These are phyloP conservation scores for Fusarium concolor DNA, from an alignment of 2,329 filamentous ascomycete genomes.

Conservation along the genomic window DNA sequence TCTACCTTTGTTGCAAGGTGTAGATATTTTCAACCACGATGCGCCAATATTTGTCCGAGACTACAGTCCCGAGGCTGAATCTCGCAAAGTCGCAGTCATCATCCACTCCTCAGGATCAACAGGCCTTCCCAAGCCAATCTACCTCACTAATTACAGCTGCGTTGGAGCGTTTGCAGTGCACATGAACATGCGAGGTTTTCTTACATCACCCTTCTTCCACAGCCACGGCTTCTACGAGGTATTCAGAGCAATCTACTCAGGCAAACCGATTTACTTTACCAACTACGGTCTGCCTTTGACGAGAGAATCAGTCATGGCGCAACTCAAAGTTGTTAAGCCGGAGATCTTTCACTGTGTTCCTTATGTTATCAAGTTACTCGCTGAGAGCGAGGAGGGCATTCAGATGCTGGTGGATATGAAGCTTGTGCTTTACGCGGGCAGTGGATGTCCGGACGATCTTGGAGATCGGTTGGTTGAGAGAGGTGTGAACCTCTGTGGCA, in stretches of 20 bases:
- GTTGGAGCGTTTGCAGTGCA: slow-evolving; percentile 59
- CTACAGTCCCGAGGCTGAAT: slow-evolving; percentile 28
- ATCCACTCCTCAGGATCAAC: slow-evolving; percentile 64
- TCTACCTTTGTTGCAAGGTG: slow-evolving; percentile 20
- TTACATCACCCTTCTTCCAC: slow-evolving; percentile 70
- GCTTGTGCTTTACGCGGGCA: slow-evolving; percentile 68
- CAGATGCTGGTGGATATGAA: slow-evolving; percentile 58
- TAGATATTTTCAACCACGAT: slow-evolving; percentile 13
- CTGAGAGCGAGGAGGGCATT: slow-evolving; percentile 67
- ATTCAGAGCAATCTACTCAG: slow-evolving; percentile 63
- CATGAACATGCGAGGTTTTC: slow-evolving; percentile 60
- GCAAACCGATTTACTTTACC: slow-evolving; percentile 64
- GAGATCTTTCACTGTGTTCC: slow-evolving; percentile 72
- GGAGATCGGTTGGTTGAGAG: slow-evolving; percentile 64
- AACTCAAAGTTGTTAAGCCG: slow-evolving; percentile 52
- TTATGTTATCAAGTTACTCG: slow-evolving; percentile 72
- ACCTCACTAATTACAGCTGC: slow-evolving; percentile 63
- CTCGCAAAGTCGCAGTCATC: slow-evolving; percentile 33
- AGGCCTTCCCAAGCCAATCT: slow-evolving; percentile 72
- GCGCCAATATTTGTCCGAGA: slow-evolving; percentile 34
- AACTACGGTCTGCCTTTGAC: slow-evolving; percentile 68
- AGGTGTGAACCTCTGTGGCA: slow-evolving; percentile 66
- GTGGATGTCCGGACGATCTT: slow-evolving; percentile 68
- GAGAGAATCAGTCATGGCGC: slow-evolving; percentile 57
- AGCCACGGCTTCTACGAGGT: slow-evolving; percentile 68